phyloP scores from a whole-genome alignment of 345 rosid genomes.

The Eucalyptus fibrosa region DNA sequence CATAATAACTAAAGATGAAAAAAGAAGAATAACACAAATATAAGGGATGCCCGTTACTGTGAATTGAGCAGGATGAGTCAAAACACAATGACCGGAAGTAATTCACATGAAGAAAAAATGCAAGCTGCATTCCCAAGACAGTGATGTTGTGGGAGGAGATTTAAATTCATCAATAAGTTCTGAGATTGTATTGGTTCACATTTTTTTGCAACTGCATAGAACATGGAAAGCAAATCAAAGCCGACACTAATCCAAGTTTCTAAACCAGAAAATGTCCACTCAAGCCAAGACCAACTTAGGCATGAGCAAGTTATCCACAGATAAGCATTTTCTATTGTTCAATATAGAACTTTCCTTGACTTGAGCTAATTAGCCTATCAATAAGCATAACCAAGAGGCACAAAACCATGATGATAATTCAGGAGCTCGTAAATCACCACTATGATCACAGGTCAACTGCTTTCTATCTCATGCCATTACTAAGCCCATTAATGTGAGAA shows the following conservation, averaged over 20 bases:
- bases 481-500: not conserved
- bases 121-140: not conserved
- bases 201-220: not conserved
- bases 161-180: not conserved
- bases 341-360: not conserved
- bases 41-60: not conserved
- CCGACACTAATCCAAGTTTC: not conserved
- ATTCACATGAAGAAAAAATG: not conserved
- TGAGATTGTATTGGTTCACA: not conserved
- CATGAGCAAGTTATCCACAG: not conserved
- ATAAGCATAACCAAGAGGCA: not conserved
- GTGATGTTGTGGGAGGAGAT: not conserved
- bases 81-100: not conserved
- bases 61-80: not conserved
- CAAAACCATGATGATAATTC: not conserved
- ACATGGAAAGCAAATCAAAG: not conserved
- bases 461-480: not conserved
- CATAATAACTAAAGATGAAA: not conserved
- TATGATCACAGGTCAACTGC: not conserved
- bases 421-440: not conserved
- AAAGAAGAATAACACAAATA: not conserved
- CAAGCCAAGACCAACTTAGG: not conserved
- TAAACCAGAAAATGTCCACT: not conserved
- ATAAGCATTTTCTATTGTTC: not conserved
- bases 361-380: not conserved